These are phyloP conservation scores for Colletotrichum simmondsii DNA, from an alignment of 2,329 filamentous ascomycete genomes.

Conservation along the genomic window DNA sequence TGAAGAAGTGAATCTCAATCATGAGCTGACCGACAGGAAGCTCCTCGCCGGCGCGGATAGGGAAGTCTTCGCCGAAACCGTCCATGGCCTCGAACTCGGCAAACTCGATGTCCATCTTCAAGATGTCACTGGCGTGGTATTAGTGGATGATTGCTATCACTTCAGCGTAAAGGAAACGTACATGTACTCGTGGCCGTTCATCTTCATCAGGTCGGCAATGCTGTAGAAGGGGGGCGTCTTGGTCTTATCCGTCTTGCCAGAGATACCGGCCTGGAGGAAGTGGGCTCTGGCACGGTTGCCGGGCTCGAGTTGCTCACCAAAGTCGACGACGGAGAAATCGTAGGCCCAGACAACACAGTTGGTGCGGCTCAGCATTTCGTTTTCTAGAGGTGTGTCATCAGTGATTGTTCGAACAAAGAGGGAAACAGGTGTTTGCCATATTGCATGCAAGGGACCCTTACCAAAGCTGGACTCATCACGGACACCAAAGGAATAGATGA, in stretches of 20 bases:
- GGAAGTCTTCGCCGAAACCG: slow-evolving; percentile 39
- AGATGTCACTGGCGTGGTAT: slow-evolving; percentile 43
- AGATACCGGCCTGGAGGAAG: slow-evolving; percentile 47
- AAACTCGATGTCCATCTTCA: slow-evolving; percentile 54
- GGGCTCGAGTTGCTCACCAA: slow-evolving; percentile 42
- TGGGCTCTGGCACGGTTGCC: slow-evolving; percentile 40
- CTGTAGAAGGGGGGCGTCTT: slow-evolving; percentile 44
- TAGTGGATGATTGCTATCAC: background rate
- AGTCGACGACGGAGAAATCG: slow-evolving; percentile 48
- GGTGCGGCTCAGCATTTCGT: slow-evolving; percentile 49
- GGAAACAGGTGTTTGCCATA: background rate
- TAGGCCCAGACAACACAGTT: slow-evolving; percentile 52
- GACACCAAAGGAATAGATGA: slow-evolving; percentile 53
- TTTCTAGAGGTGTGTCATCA: slow-evolving; percentile 37
- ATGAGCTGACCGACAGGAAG: slow-evolving; percentile 38
- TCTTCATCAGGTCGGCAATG: slow-evolving; percentile 49
- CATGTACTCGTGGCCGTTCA: slow-evolving; percentile 50
- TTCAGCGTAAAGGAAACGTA: slow-evolving; percentile 8
- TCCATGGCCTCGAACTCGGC: slow-evolving; percentile 46
- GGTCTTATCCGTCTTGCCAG: slow-evolving; percentile 40
- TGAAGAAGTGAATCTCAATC: slow-evolving; percentile 36
- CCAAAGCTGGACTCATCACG: slow-evolving; percentile 49
- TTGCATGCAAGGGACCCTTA: slow-evolving; percentile 9
- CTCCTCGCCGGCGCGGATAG: slow-evolving; percentile 19
- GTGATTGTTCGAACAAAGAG: background rate